Evolutionary conservation across 305 asterid genomes (phyloP).

Genomic region (Euphrasia arctica): DNA sequence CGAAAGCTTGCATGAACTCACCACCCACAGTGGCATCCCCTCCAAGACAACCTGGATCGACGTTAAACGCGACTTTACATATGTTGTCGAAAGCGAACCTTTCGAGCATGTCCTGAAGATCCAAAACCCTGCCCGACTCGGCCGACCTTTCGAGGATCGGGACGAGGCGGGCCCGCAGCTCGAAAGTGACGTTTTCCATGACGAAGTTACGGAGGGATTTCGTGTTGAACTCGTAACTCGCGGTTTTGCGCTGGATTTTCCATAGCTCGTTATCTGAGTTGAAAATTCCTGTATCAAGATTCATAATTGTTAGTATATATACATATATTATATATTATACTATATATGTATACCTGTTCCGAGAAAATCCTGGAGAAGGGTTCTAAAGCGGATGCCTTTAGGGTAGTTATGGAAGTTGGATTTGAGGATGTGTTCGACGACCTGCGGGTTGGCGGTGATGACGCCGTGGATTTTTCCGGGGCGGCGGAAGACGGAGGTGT

Average conservation of each 20-base stretch:
- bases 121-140: constrained; percentile 25
- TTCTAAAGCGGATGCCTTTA: constrained; percentile 54
- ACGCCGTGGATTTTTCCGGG: constrained; percentile 70
- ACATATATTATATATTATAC: too few species aligned
- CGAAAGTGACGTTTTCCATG: constrained; percentile 49
- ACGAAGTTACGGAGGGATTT: constrained; percentile 64
- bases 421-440: constrained; percentile 63
- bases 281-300: constrained; percentile 40
- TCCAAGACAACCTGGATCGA: constrained; percentile 59
- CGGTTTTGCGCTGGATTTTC: constrained; percentile 62
- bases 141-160: constrained; percentile 46
- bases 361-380: constrained; percentile 52
- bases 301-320: too few species aligned
- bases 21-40: constrained; percentile 46
- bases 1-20: constrained; percentile 71
- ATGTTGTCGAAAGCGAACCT: constrained; percentile 69
- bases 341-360: constrained; percentile 24
- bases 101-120: constrained; percentile 60
- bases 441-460: constrained; percentile 56
- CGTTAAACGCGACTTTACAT: constrained; percentile 59
- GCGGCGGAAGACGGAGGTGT: constrained; percentile 58
- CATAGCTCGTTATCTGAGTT: constrained; percentile 55
- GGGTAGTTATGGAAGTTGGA: constrained; percentile 64
- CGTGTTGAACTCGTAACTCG: constrained; percentile 73
- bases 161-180: constrained; percentile 39